phyloP scores from a whole-genome alignment of 202 grass and related monocot species.

The Elaeis oleifera region DNA sequence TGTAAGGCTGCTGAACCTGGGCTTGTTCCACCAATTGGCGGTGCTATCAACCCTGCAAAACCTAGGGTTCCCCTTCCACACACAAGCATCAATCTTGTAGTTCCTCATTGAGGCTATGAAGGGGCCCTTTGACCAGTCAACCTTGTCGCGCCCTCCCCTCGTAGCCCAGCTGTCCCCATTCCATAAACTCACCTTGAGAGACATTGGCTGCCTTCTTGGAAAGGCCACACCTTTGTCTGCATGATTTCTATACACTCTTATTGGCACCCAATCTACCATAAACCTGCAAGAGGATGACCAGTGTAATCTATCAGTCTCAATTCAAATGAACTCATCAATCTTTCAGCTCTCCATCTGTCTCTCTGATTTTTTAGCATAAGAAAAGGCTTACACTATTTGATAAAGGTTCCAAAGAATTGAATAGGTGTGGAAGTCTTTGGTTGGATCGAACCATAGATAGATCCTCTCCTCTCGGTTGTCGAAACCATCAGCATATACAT shows the following conservation, averaged over 20 bases:
- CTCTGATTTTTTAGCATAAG: too few species aligned
- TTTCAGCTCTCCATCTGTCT: too few species aligned
- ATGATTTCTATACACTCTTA: constrained; percentile 27
- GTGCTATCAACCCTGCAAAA: constrained; percentile 9
- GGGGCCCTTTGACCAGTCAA: constrained; percentile 25
- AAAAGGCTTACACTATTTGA: constrained; percentile 28
- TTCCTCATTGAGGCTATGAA: constrained; percentile 26
- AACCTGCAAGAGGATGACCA: constrained; percentile 14
- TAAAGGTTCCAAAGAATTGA: constrained; percentile 32
- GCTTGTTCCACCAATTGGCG: constrained; percentile 27
- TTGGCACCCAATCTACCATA: constrained; percentile 37
- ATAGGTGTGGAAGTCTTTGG: constrained; percentile 31
- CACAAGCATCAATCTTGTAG: constrained; percentile 29
- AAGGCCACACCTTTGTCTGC: constrained; percentile 17
- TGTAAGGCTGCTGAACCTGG: constrained; percentile 17
- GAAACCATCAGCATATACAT: constrained; percentile 17
- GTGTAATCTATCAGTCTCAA: neutral
- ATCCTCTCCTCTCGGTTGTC: constrained; percentile 30
- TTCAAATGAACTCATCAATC: too few species aligned
- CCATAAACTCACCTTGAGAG: constrained; percentile 26
- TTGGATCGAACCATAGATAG: constrained; percentile 30
- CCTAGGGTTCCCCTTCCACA: constrained; percentile 20
- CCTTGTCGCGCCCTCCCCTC: constrained; percentile 22
- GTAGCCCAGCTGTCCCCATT: constrained; percentile 26
- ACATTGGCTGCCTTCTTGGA: constrained; percentile 24